A percentile compares a stretch with the other conserved stretches of the same genome.
phyloP scores from a whole-genome alignment of 2,329 filamentous ascomycete genomes.

The Fusarium sp. region DNA sequence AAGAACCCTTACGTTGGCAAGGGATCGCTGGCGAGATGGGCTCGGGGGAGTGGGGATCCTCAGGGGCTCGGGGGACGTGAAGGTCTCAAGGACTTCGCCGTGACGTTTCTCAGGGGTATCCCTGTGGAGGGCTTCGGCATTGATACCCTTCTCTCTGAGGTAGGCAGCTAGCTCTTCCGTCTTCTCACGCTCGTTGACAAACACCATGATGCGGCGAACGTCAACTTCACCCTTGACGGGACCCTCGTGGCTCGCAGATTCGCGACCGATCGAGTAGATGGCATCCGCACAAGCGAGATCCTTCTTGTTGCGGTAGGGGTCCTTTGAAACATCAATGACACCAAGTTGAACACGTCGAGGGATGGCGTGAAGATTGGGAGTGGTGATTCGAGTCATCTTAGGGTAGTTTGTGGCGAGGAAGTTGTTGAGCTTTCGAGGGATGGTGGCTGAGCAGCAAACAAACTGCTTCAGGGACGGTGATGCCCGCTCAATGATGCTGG shows the following conservation, averaged over 20 bases:
- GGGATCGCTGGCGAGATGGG: slow-evolving; percentile 57
- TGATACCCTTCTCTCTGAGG: slow-evolving; percentile 85
- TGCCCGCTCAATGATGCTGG: slow-evolving; percentile 82
- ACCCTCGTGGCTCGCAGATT: slow-evolving; percentile 70
- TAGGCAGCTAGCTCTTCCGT: slow-evolving; percentile 84
- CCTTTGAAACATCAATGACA: slow-evolving; percentile 89
- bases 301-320: slow-evolving; percentile 96
- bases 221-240: slow-evolving; percentile 67
- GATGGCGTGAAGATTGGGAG: slow-evolving; percentile 95
- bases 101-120: slow-evolving; percentile 85
- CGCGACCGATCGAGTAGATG: slow-evolving; percentile 92
- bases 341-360: slow-evolving; percentile 93
- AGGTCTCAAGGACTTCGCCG: slow-evolving; percentile 79
- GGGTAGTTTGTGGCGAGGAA: slow-evolving; percentile 87
- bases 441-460: slow-evolving; percentile 94
- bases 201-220: slow-evolving; percentile 89
- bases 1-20: slow-evolving; percentile 87
- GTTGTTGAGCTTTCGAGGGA: slow-evolving; percentile 88
- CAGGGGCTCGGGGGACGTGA: slow-evolving; percentile 68
- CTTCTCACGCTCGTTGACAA: slow-evolving; percentile 95
- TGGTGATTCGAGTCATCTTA: slow-evolving; percentile 85
- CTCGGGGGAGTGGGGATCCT: slow-evolving; percentile 46
- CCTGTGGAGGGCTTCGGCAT: slow-evolving; percentile 85
- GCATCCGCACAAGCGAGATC: slow-evolving; percentile 92
- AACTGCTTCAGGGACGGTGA: slow-evolving; percentile 86